These are phyloP conservation scores for Podila epigama DNA, from an alignment of 192 early-diverging fungal genomes.

Conservation along the genomic window DNA sequence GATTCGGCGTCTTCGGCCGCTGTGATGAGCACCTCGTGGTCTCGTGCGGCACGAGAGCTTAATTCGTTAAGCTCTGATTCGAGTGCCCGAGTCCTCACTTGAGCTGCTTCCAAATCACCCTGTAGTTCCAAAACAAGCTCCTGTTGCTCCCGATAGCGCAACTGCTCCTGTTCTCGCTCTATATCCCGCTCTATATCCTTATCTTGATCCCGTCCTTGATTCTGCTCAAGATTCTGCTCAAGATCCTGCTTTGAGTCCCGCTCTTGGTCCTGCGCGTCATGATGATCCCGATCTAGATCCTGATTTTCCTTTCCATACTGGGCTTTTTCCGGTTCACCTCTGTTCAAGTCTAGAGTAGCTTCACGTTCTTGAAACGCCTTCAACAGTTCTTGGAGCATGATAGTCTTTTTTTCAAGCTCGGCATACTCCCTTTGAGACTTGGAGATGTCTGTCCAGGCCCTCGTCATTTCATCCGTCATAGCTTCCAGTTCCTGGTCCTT, in stretches of 20 bases:
- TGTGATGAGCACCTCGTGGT: constrained; percentile 17
- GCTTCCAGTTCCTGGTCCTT: constrained; percentile 48
- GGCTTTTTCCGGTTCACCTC: background rate
- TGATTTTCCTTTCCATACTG: constrained; percentile 1
- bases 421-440: constrained; percentile 32
- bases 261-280: constrained; percentile 1
- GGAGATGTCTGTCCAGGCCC: constrained; percentile 39
- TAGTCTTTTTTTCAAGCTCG: constrained; percentile 28
- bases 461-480: constrained; percentile 48
- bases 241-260: background rate
- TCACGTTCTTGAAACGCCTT: constrained; percentile 13
- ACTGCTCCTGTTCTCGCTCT: background rate
- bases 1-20: constrained; percentile 7
- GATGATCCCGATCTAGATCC: background rate
- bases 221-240: background rate
- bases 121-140: constrained; percentile 30
- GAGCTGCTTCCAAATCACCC: constrained; percentile 33
- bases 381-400: constrained; percentile 8
- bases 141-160: constrained; percentile 16
- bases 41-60: constrained; percentile 26
- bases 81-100: constrained; percentile 25
- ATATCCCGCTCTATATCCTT: background rate
- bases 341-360: background rate
- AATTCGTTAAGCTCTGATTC: constrained; percentile 41
- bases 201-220: constrained; percentile 10